Conservation (phyloP, 306 rosid species). For the Pterocarpus santalinus region DNA sequence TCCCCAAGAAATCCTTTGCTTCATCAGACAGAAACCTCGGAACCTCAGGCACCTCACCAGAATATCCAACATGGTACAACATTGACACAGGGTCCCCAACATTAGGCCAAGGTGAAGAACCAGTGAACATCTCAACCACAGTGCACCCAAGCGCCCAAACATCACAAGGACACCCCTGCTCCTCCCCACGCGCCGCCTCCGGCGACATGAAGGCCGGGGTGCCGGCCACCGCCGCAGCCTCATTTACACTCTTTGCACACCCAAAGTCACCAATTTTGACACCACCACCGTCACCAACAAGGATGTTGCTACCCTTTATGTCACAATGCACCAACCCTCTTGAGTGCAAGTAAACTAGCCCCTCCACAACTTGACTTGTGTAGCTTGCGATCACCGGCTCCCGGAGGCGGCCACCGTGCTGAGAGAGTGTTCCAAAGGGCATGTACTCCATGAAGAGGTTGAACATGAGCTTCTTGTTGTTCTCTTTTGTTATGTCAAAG, state of each 20-base stretch:
- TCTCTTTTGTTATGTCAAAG: constrained; percentile 60
- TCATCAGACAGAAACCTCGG: constrained; percentile 76
- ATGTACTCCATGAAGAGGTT: constrained; percentile 84
- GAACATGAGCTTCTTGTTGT: constrained; percentile 47
- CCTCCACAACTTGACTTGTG: constrained; percentile 57
- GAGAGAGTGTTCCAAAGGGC: constrained; percentile 66
- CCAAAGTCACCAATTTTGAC: constrained; percentile 91
- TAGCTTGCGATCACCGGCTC: constrained; percentile 60
- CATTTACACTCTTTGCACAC: constrained; percentile 60
- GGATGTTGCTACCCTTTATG: constrained; percentile 82
- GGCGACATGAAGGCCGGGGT: constrained; percentile 97
- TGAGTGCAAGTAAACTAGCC: constrained; percentile 75
- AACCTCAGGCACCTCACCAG: constrained; percentile 71
- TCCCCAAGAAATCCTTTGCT: constrained; percentile 84
- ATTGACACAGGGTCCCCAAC: constrained; percentile 65
- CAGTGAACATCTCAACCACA: constrained; percentile 77
- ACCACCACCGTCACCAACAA: constrained; percentile 63
- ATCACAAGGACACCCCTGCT: constrained; percentile 77
- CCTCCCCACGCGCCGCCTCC: constrained; percentile 91
- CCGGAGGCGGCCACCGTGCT: constrained; percentile 52
- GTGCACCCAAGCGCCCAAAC: constrained; percentile 97
- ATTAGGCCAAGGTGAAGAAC: constrained; percentile 75
- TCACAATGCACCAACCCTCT: constrained; percentile 91
- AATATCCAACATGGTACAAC: constrained; percentile 71
- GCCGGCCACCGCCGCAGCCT: constrained; percentile 47